A percentile compares a stretch with the other conserved stretches of the same genome.
Conservation (phyloP, 2,329 filamentous ascomycete species). For the Aureobasidium sp. region DNA sequence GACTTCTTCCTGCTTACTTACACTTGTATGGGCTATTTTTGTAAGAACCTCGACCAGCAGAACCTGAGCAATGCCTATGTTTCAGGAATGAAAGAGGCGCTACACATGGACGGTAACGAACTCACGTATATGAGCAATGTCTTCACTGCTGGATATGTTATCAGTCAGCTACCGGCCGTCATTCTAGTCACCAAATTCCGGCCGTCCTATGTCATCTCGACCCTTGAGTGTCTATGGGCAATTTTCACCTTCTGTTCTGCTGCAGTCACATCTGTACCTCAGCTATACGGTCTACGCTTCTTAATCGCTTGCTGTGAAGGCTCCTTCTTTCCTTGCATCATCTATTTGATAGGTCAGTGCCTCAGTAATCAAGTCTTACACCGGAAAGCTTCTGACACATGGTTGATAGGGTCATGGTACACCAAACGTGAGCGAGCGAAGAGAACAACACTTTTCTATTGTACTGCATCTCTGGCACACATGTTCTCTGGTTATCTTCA, state of each 20-base stretch:
- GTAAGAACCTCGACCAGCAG: slow-evolving; percentile 50
- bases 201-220: slow-evolving; percentile 46
- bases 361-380: not conserved
- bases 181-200: slow-evolving; percentile 41
- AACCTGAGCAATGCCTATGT: slow-evolving; percentile 54
- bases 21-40: slow-evolving; percentile 50
- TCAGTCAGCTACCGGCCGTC: slow-evolving; percentile 47
- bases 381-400: not conserved
- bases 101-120: slow-evolving; percentile 47
- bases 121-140: slow-evolving; percentile 51
- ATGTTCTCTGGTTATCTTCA: slow-evolving; percentile 60
- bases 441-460: slow-evolving; percentile 47
- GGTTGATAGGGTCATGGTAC: slow-evolving; percentile 16
- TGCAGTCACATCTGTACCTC: slow-evolving; percentile 40
- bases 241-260: slow-evolving; percentile 53
- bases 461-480: slow-evolving; percentile 46
- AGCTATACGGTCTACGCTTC: slow-evolving; percentile 16
- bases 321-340: slow-evolving; percentile 21
- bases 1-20: slow-evolving; percentile 52
- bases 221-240: slow-evolving; percentile 49
- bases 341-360: not conserved
- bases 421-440: slow-evolving; percentile 24
- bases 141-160: slow-evolving; percentile 45
- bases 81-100: slow-evolving; percentile 47
- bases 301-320: slow-evolving; percentile 19